A percentile compares a stretch with the other conserved stretches of the same genome.
Conservation (phyloP, 148 eudicot species). For the Camellia japonica region DNA sequence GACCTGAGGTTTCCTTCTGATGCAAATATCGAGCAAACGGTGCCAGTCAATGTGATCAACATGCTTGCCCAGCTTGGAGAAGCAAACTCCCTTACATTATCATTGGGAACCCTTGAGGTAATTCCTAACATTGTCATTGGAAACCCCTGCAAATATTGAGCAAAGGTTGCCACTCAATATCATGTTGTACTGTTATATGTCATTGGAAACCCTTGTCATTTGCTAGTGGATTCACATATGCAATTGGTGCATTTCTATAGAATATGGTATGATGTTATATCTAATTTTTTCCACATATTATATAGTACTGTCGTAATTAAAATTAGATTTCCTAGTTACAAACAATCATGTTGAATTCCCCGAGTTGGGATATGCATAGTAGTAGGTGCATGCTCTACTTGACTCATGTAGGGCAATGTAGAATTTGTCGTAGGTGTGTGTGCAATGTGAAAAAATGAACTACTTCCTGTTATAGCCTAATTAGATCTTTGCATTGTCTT, state of each 20-base stretch:
- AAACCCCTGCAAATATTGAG: too few relatives aligned
- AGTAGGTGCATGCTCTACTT: too few relatives aligned
- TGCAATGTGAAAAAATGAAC: too few relatives aligned
- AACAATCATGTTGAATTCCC: neutral
- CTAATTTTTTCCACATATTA: neutral
- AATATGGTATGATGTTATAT: neutral
- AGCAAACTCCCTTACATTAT: neutral
- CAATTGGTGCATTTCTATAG: too few relatives aligned
- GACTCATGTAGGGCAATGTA: too few relatives aligned
- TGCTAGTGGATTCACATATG: too few relatives aligned
- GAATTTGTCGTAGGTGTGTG: too few relatives aligned
- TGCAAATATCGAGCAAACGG: neutral
- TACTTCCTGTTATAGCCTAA: neutral
- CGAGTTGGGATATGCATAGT: neutral
- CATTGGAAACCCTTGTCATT: too few relatives aligned
- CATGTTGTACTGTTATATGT: too few relatives aligned
- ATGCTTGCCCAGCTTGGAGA: neutral
- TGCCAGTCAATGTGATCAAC: conserved; percentile 4
- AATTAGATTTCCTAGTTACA: neutral
- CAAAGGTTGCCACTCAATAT: too few relatives aligned
- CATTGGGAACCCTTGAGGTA: neutral
- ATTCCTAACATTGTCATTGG: neutral
- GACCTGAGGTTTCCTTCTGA: neutral
- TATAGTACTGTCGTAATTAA: neutral
- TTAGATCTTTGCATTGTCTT: neutral